phyloP scores from a whole-genome alignment of 2,329 filamentous ascomycete species.

The Colletotrichum magnum region DNA sequence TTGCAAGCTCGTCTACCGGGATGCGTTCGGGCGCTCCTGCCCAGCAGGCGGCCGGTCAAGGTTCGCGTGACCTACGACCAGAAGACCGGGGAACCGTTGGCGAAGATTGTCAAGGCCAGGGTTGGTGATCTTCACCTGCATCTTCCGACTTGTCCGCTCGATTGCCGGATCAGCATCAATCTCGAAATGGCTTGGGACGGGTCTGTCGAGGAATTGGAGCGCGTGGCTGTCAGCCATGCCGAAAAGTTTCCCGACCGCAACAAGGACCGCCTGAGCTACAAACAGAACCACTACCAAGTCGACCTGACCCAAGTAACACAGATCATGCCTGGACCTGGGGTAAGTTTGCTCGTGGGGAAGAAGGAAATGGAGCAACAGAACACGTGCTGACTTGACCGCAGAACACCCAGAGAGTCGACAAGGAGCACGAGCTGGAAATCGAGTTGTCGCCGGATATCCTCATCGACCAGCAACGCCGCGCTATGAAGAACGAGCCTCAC shows the following conservation, averaged over 20 bases:
- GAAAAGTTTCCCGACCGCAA: conserved; percentile 72
- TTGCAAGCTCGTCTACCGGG: conserved; percentile 74
- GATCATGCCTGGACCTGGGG: conserved; percentile 51
- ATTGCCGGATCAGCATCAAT: conserved; percentile 95
- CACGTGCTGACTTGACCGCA: conserved; percentile 44
- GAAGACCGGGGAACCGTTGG: conserved; percentile 77
- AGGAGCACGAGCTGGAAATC: conserved; percentile 86
- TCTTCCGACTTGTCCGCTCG: conserved; percentile 82
- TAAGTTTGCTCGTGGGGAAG: conserved; percentile 46
- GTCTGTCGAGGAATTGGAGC: conserved; percentile 69
- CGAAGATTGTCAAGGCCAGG: conserved; percentile 93
- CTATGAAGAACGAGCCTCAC: conserved; percentile 66
- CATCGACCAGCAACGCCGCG: conserved; percentile 74
- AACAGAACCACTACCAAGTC: conserved; percentile 88
- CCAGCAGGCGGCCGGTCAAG: conserved; percentile 69
- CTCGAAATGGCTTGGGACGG: conserved; percentile 92
- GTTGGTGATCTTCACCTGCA: conserved; percentile 90
- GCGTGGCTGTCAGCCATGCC: conserved; percentile 51
- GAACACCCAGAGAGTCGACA: conserved; percentile 61
- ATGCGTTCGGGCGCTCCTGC: conserved; percentile 73
- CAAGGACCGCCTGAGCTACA: conserved; percentile 94
- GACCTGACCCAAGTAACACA: conserved; percentile 92
- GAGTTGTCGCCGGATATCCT: conserved; percentile 77
- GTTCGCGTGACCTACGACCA: conserved; percentile 85
- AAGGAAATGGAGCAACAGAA: background rate